Conservation (phyloP, 352 stramenopile species). For the Globisporangium heterothallicum region DNA sequence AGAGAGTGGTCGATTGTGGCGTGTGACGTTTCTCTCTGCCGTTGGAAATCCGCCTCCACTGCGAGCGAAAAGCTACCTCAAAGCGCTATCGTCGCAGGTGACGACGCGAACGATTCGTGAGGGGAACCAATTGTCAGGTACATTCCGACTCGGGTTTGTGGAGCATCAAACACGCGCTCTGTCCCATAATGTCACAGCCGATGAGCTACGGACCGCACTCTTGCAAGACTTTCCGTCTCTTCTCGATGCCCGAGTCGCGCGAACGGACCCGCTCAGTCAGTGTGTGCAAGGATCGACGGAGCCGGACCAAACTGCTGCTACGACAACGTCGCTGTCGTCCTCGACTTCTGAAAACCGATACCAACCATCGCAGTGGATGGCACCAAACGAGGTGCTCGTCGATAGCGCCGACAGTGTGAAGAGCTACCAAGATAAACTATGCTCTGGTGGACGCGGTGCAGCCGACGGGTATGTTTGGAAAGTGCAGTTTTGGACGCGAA, state of each 20-base stretch:
- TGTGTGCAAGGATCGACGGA: slow-evolving; percentile 63
- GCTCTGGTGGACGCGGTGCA: slow-evolving; percentile 66
- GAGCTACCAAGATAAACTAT: slow-evolving; percentile 68
- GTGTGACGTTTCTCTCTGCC: slow-evolving; percentile 85
- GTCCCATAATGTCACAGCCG: slow-evolving; percentile 57
- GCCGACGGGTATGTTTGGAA: slow-evolving; percentile 88
- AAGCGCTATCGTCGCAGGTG: slow-evolving; percentile 67
- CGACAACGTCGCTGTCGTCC: slow-evolving; percentile 13
- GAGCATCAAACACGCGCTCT: slow-evolving; percentile 50
- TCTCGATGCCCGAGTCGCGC: slow-evolving; percentile 56
- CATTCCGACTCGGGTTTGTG: slow-evolving; percentile 80
- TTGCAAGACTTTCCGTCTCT: slow-evolving; percentile 46
- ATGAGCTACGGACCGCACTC: slow-evolving; percentile 44
- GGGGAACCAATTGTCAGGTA: slow-evolving; percentile 85
- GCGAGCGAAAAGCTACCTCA: slow-evolving; percentile 57
- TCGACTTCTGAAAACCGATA: slow-evolving; percentile 25
- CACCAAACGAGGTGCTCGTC: slow-evolving; percentile 31
- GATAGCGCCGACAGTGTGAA: slow-evolving; percentile 45
- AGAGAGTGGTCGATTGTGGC: slow-evolving; percentile 79
- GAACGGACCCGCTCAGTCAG: slow-evolving; percentile 51
- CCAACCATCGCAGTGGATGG: slow-evolving; percentile 46
- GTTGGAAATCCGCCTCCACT: slow-evolving; percentile 83
- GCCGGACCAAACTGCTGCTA: slow-evolving; percentile 35
- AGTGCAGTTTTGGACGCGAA: slow-evolving; percentile 84
- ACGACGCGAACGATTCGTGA: slow-evolving; percentile 64